phyloP scores from a whole-genome alignment of 306 rosid genomes.

The Malus sieversii region DNA sequence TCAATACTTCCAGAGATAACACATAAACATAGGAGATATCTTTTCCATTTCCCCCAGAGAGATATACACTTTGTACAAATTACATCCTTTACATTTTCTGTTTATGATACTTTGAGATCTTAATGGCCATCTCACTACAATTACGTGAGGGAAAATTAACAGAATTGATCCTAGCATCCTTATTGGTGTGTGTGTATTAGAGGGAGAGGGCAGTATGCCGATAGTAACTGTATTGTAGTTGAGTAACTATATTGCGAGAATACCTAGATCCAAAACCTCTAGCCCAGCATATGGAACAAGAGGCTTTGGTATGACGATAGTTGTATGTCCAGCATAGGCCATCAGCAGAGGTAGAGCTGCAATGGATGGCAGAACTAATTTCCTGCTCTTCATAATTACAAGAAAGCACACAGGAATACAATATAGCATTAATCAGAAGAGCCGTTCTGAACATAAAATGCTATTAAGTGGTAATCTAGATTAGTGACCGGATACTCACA shows the following conservation, averaged over 20 bases:
- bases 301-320: constrained; percentile 90
- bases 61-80: background rate
- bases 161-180: background rate
- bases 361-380: constrained; percentile 76
- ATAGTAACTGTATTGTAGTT: background rate
- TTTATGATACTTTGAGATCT: too few species aligned
- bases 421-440: constrained; percentile 20
- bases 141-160: too few species aligned
- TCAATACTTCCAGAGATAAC: background rate
- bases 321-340: constrained; percentile 99
- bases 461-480: background rate
- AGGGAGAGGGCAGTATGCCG: background rate
- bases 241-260: constrained; percentile 6
- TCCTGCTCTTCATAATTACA: constrained; percentile 61
- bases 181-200: background rate
- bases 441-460: background rate
- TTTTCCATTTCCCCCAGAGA: background rate
- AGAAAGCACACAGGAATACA: constrained; percentile 9
- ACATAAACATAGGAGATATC: background rate
- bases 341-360: constrained; percentile 93
- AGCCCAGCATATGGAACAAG: constrained; percentile 65
- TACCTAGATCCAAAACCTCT: constrained; percentile 82
- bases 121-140: too few species aligned
- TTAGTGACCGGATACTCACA: constrained; percentile 49
- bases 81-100: background rate